Percentiles rank a stretch among this genome's conserved stretches.
Evolutionary conservation across 495 filamentous ascomycete species (phyloP).

Genomic region (Rhypophila decipiens): DNA sequence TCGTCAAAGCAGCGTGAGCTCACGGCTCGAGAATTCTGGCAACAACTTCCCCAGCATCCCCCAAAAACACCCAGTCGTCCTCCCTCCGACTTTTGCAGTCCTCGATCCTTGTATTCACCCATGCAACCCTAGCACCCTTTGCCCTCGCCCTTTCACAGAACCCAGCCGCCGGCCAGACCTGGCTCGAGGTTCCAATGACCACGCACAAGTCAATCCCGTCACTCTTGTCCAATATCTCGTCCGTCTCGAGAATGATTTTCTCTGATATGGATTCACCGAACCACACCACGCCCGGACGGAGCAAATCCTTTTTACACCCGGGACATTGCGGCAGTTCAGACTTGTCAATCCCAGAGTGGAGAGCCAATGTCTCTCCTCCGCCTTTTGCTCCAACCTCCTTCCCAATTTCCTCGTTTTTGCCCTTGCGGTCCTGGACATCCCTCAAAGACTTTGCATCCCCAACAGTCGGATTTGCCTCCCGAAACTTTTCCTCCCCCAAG

Average conservation of each 20-base stretch:
- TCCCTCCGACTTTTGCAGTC: constrained; percentile 9
- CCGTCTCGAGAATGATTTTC: constrained; percentile 49
- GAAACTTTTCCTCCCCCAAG: constrained; percentile 3
- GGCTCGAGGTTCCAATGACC: constrained; percentile 73
- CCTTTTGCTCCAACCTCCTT: not conserved
- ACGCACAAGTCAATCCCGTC: constrained; percentile 62
- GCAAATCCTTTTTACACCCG: constrained; percentile 57
- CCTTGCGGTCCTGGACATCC: too few species aligned
- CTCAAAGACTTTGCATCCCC: not conserved
- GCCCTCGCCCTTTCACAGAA: constrained; percentile 53
- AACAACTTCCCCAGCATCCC: constrained; percentile 23
- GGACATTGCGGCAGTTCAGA: constrained; percentile 68
- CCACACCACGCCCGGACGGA: constrained; percentile 82
- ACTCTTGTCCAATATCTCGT: constrained; percentile 54
- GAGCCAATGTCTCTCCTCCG: not conserved
- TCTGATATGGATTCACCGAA: constrained; percentile 67
- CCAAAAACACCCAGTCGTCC: constrained; percentile 26
- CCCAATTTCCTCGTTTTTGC: too few species aligned
- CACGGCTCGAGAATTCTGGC: too few species aligned
- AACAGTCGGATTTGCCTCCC: not conserved
- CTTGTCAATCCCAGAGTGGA: constrained; percentile 8
- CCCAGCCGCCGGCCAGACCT: constrained; percentile 67
- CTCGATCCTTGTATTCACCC: constrained; percentile 63
- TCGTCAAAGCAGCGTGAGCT: too few species aligned
- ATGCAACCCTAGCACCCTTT: constrained; percentile 64